Conservation (phyloP, 768 basidiomycete species). For the Amanita molliuscula region DNA sequence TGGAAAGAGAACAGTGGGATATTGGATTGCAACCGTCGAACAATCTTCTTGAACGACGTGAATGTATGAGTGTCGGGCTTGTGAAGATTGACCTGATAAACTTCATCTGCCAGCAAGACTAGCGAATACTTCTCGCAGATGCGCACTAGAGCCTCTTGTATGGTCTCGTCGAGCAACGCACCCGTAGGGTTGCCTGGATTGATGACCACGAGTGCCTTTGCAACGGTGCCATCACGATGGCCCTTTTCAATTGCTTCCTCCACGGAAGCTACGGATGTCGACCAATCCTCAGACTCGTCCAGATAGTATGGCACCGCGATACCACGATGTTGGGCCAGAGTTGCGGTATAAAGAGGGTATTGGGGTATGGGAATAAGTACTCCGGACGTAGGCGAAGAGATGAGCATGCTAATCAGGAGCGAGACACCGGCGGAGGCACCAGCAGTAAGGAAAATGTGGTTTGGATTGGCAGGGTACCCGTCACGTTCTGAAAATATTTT, state of each 20-base stretch:
- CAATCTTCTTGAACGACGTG: slow-evolving; percentile 88
- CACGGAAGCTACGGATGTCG: slow-evolving; percentile 63
- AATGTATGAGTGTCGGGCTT: slow-evolving; percentile 58
- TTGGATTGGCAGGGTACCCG: slow-evolving; percentile 73
- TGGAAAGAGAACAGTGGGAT: slow-evolving; percentile 92
- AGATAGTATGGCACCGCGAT: slow-evolving; percentile 81
- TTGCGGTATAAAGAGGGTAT: slow-evolving; percentile 95
- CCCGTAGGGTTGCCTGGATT: slow-evolving; percentile 99
- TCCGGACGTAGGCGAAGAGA: slow-evolving; percentile 55
- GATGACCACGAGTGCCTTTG: slow-evolving; percentile 91
- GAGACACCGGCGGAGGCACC: slow-evolving; percentile 96
- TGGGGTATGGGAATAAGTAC: slow-evolving; percentile 96
- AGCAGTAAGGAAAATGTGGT: slow-evolving; percentile 87
- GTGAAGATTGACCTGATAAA: slow-evolving; percentile 96
- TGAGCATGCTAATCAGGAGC: slow-evolving; percentile 71
- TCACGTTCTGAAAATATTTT: slow-evolving; percentile 58
- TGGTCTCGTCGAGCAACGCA: slow-evolving; percentile 59
- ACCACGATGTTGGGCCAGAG: slow-evolving; percentile 81
- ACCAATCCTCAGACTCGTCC: slow-evolving; percentile 75
- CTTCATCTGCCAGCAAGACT: slow-evolving; percentile 93
- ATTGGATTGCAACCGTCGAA: slow-evolving; percentile 54
- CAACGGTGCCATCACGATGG: slow-evolving; percentile 42
- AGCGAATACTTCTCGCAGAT: slow-evolving; percentile 80
- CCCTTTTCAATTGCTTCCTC: slow-evolving; percentile 58
- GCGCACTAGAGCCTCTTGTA: slow-evolving; percentile 67